Evolutionary conservation across 768 basidiomycete genomes (phyloP).

Genomic region (Russula lepida): DNA sequence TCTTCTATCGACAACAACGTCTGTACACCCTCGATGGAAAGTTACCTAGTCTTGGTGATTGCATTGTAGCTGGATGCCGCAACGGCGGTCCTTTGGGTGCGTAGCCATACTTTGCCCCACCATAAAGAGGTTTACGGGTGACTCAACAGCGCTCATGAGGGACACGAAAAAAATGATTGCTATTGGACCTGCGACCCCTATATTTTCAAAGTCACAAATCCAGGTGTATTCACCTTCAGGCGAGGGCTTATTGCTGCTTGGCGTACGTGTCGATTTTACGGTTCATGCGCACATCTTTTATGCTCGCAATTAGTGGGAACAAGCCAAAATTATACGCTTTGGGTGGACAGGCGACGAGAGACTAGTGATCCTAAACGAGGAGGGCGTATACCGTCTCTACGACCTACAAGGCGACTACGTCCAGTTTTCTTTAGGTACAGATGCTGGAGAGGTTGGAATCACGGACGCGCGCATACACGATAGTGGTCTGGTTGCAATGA

Average conservation of each 20-base stretch:
- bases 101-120: slow-evolving; percentile 17
- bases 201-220: slow-evolving; percentile 70
- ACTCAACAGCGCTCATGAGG: slow-evolving; percentile 67
- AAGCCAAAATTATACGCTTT: slow-evolving; percentile 70
- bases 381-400: slow-evolving; percentile 86
- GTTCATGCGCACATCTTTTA: slow-evolving; percentile 13
- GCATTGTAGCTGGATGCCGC: slow-evolving; percentile 69
- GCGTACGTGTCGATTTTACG: slow-evolving; percentile 45
- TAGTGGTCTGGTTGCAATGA: slow-evolving; percentile 79
- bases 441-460: slow-evolving; percentile 75
- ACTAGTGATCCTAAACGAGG: slow-evolving; percentile 81
- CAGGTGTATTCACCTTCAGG: slow-evolving; percentile 85
- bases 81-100: slow-evolving; percentile 87
- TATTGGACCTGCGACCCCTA: slow-evolving; percentile 47
- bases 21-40: slow-evolving; percentile 78
- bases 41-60: slow-evolving; percentile 70
- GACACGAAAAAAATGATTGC: slow-evolving; percentile 75
- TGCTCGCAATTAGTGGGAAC: slow-evolving; percentile 69
- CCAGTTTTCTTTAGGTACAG: slow-evolving; percentile 76
- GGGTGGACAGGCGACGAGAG: slow-evolving; percentile 82
- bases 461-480: slow-evolving; percentile 83
- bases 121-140: neutral
- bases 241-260: slow-evolving; percentile 55
- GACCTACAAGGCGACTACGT: slow-evolving; percentile 79
- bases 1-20: slow-evolving; percentile 81